Evolutionary conservation across 2,329 filamentous ascomycete species (phyloP), one percentile per base, ranked within the genome.

Genomic region (Aspergillus vadensis): DNA sequence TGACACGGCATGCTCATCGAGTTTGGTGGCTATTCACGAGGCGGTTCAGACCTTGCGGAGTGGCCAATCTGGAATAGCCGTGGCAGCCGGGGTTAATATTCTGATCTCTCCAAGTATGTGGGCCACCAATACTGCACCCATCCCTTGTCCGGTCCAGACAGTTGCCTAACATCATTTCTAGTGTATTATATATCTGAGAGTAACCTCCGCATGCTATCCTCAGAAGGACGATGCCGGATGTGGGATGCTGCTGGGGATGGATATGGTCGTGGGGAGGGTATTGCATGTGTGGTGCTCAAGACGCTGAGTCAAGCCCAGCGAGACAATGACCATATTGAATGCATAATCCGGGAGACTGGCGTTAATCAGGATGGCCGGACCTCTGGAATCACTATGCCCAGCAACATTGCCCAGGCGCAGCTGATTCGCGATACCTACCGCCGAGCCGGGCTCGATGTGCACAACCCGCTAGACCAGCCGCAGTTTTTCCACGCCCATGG

Each of bases 181-280:
- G 17, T 21, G 9, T 9, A 9, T 8, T 44, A 44, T 21, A 15
- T 55, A 0, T 21, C 3, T 7, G 39, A 55, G 4, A n/a, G 14
- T 2, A 55, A 55, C 9, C 39, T 55, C 9, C 17, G n/a, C 44
- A 65, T 72, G 30, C 59, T 63, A n/a, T 62, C 67, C 23, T 58
- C 64, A 6, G 50, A 77, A 0, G 82, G 82, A 1, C 76, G 79
- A 41, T 84, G 79, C 19, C 79, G 78, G 55, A 81, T 75, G 66
- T 80, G 72, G 67, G 77, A 79, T 64, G 67, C 62, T 0, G 63
- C 63, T 0, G 83, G 79, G 0, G 69, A 82, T 61, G 82, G 81
- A n/a, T 82, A 76, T 69, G 81, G 71, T 19, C 76, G 82, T 0
- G 82, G 80, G 4, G 84, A 86, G 58, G 83, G 82, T 0, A 66